Evolutionary conservation across 371 early-diverging fungal genomes (phyloP).

Genomic region (Mycotypha africana): DNA sequence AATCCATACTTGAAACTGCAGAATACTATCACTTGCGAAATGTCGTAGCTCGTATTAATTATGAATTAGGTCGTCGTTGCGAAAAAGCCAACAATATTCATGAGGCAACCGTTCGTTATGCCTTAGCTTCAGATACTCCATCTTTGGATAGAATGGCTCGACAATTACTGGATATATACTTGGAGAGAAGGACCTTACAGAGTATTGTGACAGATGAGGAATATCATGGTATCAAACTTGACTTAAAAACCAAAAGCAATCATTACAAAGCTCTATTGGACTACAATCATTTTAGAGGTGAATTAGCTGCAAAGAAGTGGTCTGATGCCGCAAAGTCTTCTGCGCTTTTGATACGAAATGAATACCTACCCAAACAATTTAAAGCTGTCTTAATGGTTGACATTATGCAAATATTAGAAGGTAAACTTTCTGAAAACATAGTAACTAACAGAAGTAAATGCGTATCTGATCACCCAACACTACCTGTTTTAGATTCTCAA

Average conservation of each 20-base stretch:
- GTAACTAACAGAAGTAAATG: neutral
- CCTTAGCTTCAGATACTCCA: slow-evolving; percentile 14
- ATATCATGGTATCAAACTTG: no score
- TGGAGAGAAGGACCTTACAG: slow-evolving; percentile 13
- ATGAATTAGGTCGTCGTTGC: slow-evolving; percentile 10
- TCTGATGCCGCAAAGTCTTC: slow-evolving; percentile 2
- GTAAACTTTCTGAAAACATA: slow-evolving; percentile 1
- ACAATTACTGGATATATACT: slow-evolving; percentile 10
- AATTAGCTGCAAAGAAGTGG: slow-evolving; percentile 6
- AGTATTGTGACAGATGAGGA: slow-evolving; percentile 9
- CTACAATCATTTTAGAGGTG: slow-evolving; percentile 12
- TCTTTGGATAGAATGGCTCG: slow-evolving; percentile 20
- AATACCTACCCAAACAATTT: slow-evolving; percentile 8
- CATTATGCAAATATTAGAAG: slow-evolving; percentile 5
- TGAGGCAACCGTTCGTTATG: slow-evolving; percentile 19
- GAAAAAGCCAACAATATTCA: slow-evolving; percentile 10
- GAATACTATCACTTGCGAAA: neutral
- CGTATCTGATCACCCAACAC: neutral
- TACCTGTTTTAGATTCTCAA: neutral
- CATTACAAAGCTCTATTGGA: slow-evolving; percentile 15
- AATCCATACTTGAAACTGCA: neutral
- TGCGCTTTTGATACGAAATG: neutral
- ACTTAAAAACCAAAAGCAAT: slow-evolving; percentile 10
- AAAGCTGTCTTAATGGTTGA: slow-evolving; percentile 11
- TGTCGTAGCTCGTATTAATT: neutral